These are phyloP conservation scores for Fusarium citri DNA, from an alignment of 2,329 filamentous ascomycete species.

Conservation along the genomic window DNA sequence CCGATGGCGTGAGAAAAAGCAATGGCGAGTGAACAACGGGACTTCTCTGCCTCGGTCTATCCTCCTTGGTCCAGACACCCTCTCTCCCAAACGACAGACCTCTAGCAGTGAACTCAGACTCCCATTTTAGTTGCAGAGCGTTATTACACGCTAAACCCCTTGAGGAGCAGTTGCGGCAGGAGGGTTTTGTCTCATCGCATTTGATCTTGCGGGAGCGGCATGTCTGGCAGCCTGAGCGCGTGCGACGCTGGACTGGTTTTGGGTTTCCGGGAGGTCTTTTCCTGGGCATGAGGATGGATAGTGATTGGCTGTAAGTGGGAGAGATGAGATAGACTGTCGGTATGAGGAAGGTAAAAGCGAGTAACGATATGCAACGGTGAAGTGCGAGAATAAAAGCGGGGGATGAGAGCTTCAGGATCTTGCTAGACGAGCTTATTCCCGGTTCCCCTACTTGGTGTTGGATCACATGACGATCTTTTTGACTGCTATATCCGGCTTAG, in stretches of 20 bases:
- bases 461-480: conserved; percentile 20
- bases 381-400: conserved; percentile 28
- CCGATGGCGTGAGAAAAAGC: not conserved
- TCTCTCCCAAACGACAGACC: conserved; percentile 48
- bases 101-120: conserved; percentile 43
- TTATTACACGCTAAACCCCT: conserved; percentile 30
- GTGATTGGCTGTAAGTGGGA: not conserved
- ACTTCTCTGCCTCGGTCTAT: not conserved
- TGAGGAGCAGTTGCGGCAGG: conserved; percentile 35
- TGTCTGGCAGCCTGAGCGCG: conserved; percentile 41
- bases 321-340: not conserved
- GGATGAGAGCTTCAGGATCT: conserved; percentile 1
- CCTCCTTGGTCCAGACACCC: conserved; percentile 46
- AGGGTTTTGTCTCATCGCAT: conserved; percentile 40
- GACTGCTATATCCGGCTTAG: not conserved
- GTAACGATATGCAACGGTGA: not conserved
- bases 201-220: conserved; percentile 43
- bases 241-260: conserved; percentile 30
- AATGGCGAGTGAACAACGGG: not conserved
- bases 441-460: not conserved
- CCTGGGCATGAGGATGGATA: conserved; percentile 28
- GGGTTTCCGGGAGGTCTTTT: conserved; percentile 26
- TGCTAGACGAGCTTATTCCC: conserved; percentile 15
- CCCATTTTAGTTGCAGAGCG: conserved; percentile 45
- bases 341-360: conserved; percentile 1